Percentiles rank a stretch among this genome's conserved stretches.
Conservation (phyloP, 2,329 filamentous ascomycete species). For the Pseudocercospora crystallina region DNA sequence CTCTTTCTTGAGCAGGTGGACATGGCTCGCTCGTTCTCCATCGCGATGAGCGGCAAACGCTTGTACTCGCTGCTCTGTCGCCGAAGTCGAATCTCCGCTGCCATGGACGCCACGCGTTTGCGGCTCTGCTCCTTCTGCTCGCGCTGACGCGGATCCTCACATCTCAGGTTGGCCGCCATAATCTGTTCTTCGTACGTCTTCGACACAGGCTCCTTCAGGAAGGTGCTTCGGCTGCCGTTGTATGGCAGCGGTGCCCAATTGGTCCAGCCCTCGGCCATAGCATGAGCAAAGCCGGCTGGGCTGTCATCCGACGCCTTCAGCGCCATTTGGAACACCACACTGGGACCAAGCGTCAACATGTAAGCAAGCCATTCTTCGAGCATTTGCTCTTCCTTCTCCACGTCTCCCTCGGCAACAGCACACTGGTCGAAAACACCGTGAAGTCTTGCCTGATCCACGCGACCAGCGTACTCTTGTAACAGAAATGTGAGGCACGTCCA, state of each 20-base stretch:
- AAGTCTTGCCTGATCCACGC: slow-evolving; percentile 54
- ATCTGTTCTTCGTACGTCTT: slow-evolving; percentile 59
- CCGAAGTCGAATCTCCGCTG: slow-evolving; percentile 43
- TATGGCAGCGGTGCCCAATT: slow-evolving; percentile 53
- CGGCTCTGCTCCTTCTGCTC: slow-evolving; percentile 42
- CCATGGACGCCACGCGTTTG: slow-evolving; percentile 43
- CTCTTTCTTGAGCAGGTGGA: slow-evolving; percentile 29
- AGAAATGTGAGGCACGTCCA: slow-evolving; percentile 62
- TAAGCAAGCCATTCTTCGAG: slow-evolving; percentile 64
- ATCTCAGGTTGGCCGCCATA: slow-evolving; percentile 28
- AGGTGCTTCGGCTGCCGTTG: slow-evolving; percentile 52
- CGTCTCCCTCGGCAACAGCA: slow-evolving; percentile 48
- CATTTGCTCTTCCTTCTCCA: slow-evolving; percentile 53
- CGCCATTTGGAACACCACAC: slow-evolving; percentile 55
- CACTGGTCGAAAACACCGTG: slow-evolving; percentile 56
- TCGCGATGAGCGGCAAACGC: slow-evolving; percentile 40
- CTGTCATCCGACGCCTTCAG: slow-evolving; percentile 37
- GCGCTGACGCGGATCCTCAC: slow-evolving; percentile 37
- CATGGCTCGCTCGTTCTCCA: slow-evolving; percentile 38
- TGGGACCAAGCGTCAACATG: slow-evolving; percentile 59
- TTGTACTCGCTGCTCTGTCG: slow-evolving; percentile 38
- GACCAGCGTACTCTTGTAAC: slow-evolving; percentile 56
- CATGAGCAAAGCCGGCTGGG: slow-evolving; percentile 52
- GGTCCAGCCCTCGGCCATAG: slow-evolving; percentile 56
- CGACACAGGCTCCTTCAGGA: slow-evolving; percentile 61